Evolutionary conservation across 192 early-diverging fungal genomes (phyloP).

Genomic region (Gigaspora rosea): DNA sequence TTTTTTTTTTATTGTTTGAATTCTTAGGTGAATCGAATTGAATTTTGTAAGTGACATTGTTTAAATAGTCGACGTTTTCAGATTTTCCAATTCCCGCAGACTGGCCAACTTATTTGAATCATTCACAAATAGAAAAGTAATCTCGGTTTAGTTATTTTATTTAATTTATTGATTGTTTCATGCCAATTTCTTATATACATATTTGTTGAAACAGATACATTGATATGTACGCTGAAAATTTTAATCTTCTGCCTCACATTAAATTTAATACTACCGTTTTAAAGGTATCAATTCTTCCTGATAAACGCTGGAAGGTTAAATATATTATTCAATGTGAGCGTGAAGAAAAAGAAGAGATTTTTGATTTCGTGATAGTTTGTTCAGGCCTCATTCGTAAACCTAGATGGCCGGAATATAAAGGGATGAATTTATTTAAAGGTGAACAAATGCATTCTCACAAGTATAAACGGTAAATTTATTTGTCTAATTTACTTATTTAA

Average conservation of each 20-base stretch:
- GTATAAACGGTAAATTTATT: conserved; percentile 45
- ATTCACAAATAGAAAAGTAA: conserved; percentile 50
- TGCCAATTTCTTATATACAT: background rate
- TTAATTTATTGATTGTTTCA: background rate
- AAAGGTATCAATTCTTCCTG: no score
- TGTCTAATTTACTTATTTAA: background rate
- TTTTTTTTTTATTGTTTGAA: background rate
- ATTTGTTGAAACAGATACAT: conserved; percentile 41
- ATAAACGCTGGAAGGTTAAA: no score
- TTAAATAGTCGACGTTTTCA: conserved; percentile 41
- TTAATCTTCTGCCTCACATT: conserved; percentile 37
- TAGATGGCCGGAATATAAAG: conserved; percentile 53
- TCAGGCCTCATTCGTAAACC: conserved; percentile 60
- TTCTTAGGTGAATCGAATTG: background rate
- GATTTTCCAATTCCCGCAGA: conserved; percentile 61
- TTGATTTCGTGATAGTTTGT: conserved; percentile 64
- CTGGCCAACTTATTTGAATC: conserved; percentile 60
- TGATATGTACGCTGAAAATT: conserved; percentile 52
- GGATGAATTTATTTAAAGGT: conserved; percentile 54
- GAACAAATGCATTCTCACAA: conserved; percentile 58
- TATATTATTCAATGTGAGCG: no score
- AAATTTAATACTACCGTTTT: no score
- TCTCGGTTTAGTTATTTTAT: background rate
- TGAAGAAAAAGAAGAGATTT: no score
- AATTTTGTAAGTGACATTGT: background rate